Evolutionary conservation across 805 yeast species (phyloP).

Genomic region (Wickerhamiella bombiphila): DNA sequence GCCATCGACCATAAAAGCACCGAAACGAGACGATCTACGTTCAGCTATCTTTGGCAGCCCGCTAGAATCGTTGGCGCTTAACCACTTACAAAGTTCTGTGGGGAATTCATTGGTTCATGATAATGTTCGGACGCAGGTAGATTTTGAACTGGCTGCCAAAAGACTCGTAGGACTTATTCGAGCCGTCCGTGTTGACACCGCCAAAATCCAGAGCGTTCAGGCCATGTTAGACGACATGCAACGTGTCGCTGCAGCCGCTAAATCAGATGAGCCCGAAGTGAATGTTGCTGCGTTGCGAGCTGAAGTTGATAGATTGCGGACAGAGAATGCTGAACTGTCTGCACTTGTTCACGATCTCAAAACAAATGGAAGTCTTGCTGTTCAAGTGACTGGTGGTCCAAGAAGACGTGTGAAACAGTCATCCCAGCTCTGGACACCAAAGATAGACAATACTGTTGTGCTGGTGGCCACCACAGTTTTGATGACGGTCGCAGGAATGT

Average conservation of each 20-base stretch:
- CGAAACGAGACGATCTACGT: slow-evolving; percentile 1
- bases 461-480: slow-evolving; percentile 14
- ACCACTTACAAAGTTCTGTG: slow-evolving; percentile 22
- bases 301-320: slow-evolving; percentile 17
- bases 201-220: slow-evolving; percentile 21
- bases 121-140: slow-evolving; percentile 19
- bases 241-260: slow-evolving; percentile 9
- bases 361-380: background rate
- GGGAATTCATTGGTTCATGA: slow-evolving; percentile 24
- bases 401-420: background rate
- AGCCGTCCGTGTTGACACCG: slow-evolving; percentile 22
- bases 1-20: background rate
- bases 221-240: slow-evolving; percentile 21
- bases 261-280: slow-evolving; percentile 18
- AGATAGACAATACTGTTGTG: slow-evolving; percentile 14
- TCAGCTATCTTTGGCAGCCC: slow-evolving; percentile 24
- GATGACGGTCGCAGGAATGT: slow-evolving; percentile 17
- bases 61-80: slow-evolving; percentile 24
- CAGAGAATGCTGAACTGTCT: slow-evolving; percentile 8
- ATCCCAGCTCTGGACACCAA: slow-evolving; percentile 3
- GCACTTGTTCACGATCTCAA: slow-evolving; percentile 1
- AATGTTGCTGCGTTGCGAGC: slow-evolving; percentile 17
- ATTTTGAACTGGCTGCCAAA: slow-evolving; percentile 24
- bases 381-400: no score
- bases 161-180: slow-evolving; percentile 23